Conservation (phyloP, 2,329 filamentous ascomycete genomes). For the Phaeosphaeria sp. region DNA sequence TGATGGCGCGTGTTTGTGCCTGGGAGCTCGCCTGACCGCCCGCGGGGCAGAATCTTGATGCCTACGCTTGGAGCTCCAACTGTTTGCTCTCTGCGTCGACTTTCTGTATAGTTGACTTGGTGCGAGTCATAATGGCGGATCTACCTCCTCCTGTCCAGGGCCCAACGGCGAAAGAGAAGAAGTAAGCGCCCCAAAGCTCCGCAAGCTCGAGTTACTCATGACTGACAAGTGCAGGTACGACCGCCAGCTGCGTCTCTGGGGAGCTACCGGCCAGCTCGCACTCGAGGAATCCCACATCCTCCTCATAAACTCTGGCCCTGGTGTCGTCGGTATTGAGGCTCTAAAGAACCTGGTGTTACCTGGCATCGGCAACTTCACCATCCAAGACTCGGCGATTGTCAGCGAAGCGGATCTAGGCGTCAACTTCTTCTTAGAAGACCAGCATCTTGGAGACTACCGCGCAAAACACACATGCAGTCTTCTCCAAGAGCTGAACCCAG, state of each 20-base stretch:
- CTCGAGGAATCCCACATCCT: slow-evolving; percentile 92
- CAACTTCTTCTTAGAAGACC: slow-evolving; percentile 93
- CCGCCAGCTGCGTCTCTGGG: slow-evolving; percentile 93
- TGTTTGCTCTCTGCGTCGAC: no score
- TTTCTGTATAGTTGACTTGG: background rate
- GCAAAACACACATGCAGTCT: slow-evolving; percentile 79
- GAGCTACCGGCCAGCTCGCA: slow-evolving; percentile 86
- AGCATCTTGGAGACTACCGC: slow-evolving; percentile 75
- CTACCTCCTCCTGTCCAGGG: slow-evolving; percentile 50
- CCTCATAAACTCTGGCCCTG: slow-evolving; percentile 84
- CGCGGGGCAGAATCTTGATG: slow-evolving; percentile 22
- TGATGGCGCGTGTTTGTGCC: slow-evolving; percentile 10
- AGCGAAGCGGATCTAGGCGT: slow-evolving; percentile 84
- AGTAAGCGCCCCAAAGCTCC: slow-evolving; percentile 36
- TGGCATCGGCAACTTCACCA: slow-evolving; percentile 88
- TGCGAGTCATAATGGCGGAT: slow-evolving; percentile 36
- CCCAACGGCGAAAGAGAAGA: slow-evolving; percentile 58
- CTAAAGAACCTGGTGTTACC: slow-evolving; percentile 98
- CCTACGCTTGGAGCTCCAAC: slow-evolving; percentile 6
- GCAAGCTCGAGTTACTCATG: slow-evolving; percentile 11
- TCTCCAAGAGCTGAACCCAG: slow-evolving; percentile 88
- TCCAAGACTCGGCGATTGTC: slow-evolving; percentile 82
- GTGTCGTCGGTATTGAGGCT: slow-evolving; percentile 86
- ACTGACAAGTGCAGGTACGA: slow-evolving; percentile 72
- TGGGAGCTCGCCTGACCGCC: slow-evolving; percentile 16